Percentiles rank a stretch among this genome's conserved stretches.
These are phyloP conservation scores for Rhizopogon vinicolor DNA, from an alignment of 768 basidiomycete species.

Conservation along the genomic window DNA sequence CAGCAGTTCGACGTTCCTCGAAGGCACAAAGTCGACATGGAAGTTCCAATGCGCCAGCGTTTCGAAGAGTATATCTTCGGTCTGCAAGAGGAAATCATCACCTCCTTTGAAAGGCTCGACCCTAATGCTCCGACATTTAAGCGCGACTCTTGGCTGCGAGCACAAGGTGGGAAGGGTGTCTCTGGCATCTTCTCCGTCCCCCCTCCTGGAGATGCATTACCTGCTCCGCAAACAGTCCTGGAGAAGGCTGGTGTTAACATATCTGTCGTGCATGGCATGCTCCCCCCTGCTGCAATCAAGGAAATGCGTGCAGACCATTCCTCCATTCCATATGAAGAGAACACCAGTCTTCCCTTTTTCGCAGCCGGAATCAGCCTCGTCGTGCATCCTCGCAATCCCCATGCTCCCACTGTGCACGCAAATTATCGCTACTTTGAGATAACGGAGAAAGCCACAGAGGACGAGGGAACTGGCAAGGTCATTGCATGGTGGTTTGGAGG, in stretches of 20 bases:
- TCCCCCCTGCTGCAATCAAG: constrained; percentile 85
- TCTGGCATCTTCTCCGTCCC: constrained; percentile 76
- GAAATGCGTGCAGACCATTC: constrained; percentile 95
- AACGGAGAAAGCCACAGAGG: constrained; percentile 41
- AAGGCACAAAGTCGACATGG: constrained; percentile 8
- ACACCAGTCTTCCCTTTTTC: constrained; percentile 80
- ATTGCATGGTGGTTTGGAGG: constrained; percentile 99
- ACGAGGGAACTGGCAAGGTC: constrained; percentile 42
- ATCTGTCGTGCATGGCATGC: constrained; percentile 81
- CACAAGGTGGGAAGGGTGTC: constrained; percentile 64
- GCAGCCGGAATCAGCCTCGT: constrained; percentile 91
- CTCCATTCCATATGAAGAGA: constrained; percentile 58
- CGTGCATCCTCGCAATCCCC: constrained; percentile 90
- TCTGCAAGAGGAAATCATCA: constrained; percentile 79
- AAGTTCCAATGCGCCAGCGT: constrained; percentile 60
- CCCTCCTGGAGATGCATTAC: constrained; percentile 25
- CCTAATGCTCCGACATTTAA: constrained; percentile 66
- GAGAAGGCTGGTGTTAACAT: constrained; percentile 98
- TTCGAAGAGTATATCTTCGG: constrained; percentile 71
- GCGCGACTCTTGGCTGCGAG: constrained; percentile 74
- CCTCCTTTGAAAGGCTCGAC: constrained; percentile 75
- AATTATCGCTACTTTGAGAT: constrained; percentile 99
- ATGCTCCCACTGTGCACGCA: constrained; percentile 90
- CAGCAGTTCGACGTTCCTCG: no score
- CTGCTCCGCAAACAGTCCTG: constrained; percentile 47